A percentile compares a stretch with the other conserved stretches of the same genome.
These are phyloP conservation scores for Gossypium gossypioides DNA, from an alignment of 441 rosid species.

Conservation along the genomic window DNA sequence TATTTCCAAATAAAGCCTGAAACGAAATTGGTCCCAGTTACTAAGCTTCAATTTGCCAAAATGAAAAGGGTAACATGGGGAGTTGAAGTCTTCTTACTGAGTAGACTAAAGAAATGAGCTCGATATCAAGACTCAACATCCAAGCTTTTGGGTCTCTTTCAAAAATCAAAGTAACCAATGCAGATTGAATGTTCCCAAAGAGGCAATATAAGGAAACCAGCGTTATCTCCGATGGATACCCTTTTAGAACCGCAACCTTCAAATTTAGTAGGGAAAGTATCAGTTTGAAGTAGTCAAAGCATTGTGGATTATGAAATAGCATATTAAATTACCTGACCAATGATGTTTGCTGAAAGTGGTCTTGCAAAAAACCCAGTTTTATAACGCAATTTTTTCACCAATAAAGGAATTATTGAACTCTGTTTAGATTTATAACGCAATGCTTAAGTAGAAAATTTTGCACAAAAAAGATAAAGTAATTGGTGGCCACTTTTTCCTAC, in stretches of 20 bases:
- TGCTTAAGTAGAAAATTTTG: slow-evolving; percentile 39
- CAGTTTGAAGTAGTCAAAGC: not conserved
- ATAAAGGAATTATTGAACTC: not conserved
- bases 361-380: slow-evolving; percentile 12
- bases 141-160: slow-evolving; percentile 38
- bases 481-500: slow-evolving; percentile 31
- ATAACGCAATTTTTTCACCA: not conserved
- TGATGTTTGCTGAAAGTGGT: not conserved
- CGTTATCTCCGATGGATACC: slow-evolving; percentile 34
- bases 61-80: not conserved
- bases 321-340: not conserved
- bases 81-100: slow-evolving; percentile 22
- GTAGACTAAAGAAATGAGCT: slow-evolving; percentile 30
- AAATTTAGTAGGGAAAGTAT: not conserved
- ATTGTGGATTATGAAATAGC: not conserved
- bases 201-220: slow-evolving; percentile 34
- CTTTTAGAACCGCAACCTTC: slow-evolving; percentile 40
- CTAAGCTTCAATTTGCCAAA: not conserved
- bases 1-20: slow-evolving; percentile 37
- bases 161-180: slow-evolving; percentile 28
- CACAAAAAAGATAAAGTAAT: slow-evolving; percentile 32
- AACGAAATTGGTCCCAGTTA: not conserved
- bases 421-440: slow-evolving; percentile 6
- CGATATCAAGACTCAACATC: slow-evolving; percentile 29
- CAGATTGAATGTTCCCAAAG: slow-evolving; percentile 37